A percentile compares a stretch with the other conserved stretches of the same genome.
Evolutionary conservation across 2,329 filamentous ascomycete genomes (phyloP).

Genomic region (Trichophaea hybrida): DNA sequence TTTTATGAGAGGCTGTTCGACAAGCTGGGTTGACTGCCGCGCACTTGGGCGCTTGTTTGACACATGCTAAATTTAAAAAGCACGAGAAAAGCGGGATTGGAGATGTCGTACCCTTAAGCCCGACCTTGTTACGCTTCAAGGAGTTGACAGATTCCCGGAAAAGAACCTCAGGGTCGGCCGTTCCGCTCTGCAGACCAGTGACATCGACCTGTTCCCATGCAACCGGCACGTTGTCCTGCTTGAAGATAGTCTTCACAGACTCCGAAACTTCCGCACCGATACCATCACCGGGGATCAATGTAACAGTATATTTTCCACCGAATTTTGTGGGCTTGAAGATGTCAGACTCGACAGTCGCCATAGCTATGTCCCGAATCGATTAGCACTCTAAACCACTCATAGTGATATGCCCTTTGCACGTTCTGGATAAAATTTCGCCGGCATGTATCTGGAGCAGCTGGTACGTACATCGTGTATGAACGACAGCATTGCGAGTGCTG

Average conservation of each 20-base stretch:
- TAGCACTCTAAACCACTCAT: slow-evolving; percentile 11
- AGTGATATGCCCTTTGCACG: neutral
- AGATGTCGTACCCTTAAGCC: slow-evolving; percentile 58
- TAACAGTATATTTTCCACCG: slow-evolving; percentile 98
- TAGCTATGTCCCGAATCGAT: slow-evolving; percentile 32
- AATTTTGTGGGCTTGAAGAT: slow-evolving; percentile 99
- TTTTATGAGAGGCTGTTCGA: slow-evolving; percentile 9
- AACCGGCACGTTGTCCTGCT: slow-evolving; percentile 95
- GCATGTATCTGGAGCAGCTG: neutral
- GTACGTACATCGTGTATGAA: slow-evolving; percentile 42
- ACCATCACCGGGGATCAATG: slow-evolving; percentile 89
- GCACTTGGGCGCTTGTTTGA: no score
- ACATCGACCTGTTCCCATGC: slow-evolving; percentile 99
- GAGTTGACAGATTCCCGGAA: slow-evolving; percentile 94
- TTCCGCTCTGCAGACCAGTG: slow-evolving; percentile 70
- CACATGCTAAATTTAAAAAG: no score
- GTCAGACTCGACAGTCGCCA: slow-evolving; percentile 67
- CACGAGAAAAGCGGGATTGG: no score
- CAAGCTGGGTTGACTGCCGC: slow-evolving; percentile 11
- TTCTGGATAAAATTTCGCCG: neutral
- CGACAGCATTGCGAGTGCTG: slow-evolving; percentile 36
- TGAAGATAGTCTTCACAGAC: slow-evolving; percentile 98
- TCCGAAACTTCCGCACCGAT: slow-evolving; percentile 96
- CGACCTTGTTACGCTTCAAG: slow-evolving; percentile 95
- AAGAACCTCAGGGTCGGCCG: slow-evolving; percentile 80